Percentiles rank a stretch among this genome's conserved stretches.
Conservation (phyloP, 1,284 basidiomycete genomes). For the Erythrobasidium hasegawianum region DNA sequence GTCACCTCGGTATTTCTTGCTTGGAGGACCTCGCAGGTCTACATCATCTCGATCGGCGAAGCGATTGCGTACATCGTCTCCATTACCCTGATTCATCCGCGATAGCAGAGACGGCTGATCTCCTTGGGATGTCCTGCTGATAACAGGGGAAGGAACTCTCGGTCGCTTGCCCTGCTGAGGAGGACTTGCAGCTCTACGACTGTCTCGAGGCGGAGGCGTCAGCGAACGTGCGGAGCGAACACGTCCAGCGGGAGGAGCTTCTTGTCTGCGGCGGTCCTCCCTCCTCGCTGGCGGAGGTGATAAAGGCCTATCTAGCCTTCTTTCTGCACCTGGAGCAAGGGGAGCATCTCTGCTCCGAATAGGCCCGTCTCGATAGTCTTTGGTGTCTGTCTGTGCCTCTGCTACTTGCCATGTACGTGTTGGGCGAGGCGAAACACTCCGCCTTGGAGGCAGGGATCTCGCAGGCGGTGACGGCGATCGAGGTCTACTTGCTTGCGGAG, state of each 20-base stretch:
- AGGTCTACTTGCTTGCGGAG: not conserved
- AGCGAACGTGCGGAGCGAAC: not conserved
- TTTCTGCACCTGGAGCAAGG: slow-evolving; percentile 10
- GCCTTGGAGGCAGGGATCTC: too few relatives aligned
- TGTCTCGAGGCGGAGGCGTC: slow-evolving; percentile 2
- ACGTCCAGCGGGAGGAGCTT: not conserved
- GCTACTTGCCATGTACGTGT: not conserved
- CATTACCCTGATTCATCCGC: slow-evolving; percentile 3
- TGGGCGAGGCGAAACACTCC: not conserved
- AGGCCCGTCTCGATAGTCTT: not conserved
- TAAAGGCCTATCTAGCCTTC: slow-evolving; percentile 12
- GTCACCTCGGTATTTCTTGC: not conserved
- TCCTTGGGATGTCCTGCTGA: slow-evolving; percentile 1
- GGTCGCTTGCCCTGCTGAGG: not conserved
- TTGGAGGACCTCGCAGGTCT: not conserved
- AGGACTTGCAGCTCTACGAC: not conserved
- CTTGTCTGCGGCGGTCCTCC: not conserved
- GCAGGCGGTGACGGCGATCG: too few relatives aligned
- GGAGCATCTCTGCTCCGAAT: not conserved
- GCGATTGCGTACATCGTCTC: not conserved
- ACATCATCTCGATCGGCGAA: not conserved
- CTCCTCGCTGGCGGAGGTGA: not conserved
- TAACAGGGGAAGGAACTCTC: not conserved
- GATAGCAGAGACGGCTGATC: slow-evolving; percentile 14
- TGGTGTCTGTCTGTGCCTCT: not conserved